Evolutionary conservation across 768 basidiomycete genomes (phyloP).

Genomic region (Leccinellum luteum): DNA sequence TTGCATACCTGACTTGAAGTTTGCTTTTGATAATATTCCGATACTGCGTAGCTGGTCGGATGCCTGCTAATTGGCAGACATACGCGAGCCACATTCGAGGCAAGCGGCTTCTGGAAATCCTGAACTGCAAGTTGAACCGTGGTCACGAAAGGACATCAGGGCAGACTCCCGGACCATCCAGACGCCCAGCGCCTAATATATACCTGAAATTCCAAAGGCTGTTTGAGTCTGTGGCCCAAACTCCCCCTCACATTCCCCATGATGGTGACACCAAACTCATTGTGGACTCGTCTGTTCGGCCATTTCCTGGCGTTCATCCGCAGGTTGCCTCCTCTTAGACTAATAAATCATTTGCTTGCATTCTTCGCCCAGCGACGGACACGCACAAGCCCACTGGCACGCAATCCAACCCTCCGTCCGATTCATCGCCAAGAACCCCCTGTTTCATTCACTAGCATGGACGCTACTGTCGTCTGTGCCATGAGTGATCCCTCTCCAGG

Average conservation of each 20-base stretch:
- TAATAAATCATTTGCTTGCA: conserved; percentile 4
- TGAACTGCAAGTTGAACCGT: too few species aligned
- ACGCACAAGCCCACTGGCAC: background rate
- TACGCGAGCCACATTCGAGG: too few species aligned
- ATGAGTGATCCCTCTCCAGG: conserved; percentile 15
- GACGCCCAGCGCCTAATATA: too few species aligned
- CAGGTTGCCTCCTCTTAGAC: background rate
- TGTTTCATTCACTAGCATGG: background rate
- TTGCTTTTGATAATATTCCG: too few species aligned
- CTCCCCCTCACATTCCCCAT: background rate
- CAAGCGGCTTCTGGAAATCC: too few species aligned
- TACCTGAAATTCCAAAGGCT: too few species aligned
- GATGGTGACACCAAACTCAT: background rate
- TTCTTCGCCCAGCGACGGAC: conserved; percentile 1
- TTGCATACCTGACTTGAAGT: too few species aligned
- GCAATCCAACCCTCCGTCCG: background rate
- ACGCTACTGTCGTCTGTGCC: conserved; percentile 2
- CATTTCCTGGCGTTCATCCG: background rate
- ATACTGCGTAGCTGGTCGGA: too few species aligned
- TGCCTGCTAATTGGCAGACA: too few species aligned
- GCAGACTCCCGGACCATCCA: too few species aligned
- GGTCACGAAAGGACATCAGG: too few species aligned
- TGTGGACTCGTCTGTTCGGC: background rate
- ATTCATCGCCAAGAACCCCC: background rate
- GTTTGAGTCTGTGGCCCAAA: too few species aligned